phyloP scores from a whole-genome alignment of 2,329 filamentous ascomycete species.

The Sporothrix pseudoabietina region DNA sequence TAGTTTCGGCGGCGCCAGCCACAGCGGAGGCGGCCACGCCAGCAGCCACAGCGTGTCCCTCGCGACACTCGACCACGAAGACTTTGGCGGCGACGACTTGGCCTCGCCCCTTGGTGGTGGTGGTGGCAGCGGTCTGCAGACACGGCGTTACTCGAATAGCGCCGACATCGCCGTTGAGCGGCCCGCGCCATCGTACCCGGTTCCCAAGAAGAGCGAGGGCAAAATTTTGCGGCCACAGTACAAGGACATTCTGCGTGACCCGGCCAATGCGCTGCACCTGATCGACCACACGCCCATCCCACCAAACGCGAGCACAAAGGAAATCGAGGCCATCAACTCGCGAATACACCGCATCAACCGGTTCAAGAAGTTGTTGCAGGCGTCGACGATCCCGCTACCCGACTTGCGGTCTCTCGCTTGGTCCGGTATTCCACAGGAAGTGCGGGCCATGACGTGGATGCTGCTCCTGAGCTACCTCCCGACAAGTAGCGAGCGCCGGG shows the following conservation, averaged over 20 bases:
- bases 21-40: constrained; percentile 11
- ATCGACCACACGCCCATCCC: constrained; percentile 83
- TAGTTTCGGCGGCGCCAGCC: constrained; percentile 38
- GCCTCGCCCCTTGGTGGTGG: constrained; percentile 43
- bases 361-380: constrained; percentile 93
- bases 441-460: constrained; percentile 99
- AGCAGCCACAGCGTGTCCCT: constrained; percentile 34
- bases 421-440: constrained; percentile 92
- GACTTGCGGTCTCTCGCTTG: constrained; percentile 86
- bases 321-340: constrained; percentile 81
- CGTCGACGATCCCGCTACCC: constrained; percentile 81
- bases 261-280: constrained; percentile 90
- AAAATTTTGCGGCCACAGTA: constrained; percentile 97
- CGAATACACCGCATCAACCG: constrained; percentile 95
- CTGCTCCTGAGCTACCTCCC: constrained; percentile 92
- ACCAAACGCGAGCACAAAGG: constrained; percentile 74
- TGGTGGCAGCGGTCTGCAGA: constrained; percentile 39
- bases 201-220: constrained; percentile 84
- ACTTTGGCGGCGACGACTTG: constrained; percentile 34
- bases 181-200: constrained; percentile 78
- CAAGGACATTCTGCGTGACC: constrained; percentile 87
- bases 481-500: constrained; percentile 90
- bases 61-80: constrained; percentile 37
- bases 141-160: constrained; percentile 75
- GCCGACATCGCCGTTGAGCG: constrained; percentile 93